Base-by-base conservation (phyloP, 805 yeast genomes). In the Ogataea pilisensis region DNA sequence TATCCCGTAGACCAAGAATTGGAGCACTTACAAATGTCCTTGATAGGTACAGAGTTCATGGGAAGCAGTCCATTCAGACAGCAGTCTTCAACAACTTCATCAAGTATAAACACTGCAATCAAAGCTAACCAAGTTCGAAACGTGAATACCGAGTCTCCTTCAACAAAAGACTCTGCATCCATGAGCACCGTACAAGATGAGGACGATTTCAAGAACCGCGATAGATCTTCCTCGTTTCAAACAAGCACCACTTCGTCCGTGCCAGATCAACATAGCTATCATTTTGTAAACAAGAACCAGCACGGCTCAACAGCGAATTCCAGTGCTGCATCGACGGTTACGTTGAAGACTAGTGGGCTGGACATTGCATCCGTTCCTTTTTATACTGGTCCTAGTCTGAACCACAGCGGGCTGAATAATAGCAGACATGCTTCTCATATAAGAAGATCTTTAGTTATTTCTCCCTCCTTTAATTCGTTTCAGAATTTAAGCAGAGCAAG, bases 191-290 rank as follows among this genome's bases (percentile, higher is more conserved):
- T 53, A 3, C 60, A 60, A 22, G 66, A 63, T 45, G 69, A 64
- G 28, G 61, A 54, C 18, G 68, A 64, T 40, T 59, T 59, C 45
- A 55, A 48, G 36, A 42, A 48, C 31, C 37, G 56, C 11, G 65
- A 61, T 35, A 50, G 62, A 19, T 62, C 67, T 0, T 62, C 68
- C 9, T 64, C 69, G 17, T 59, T 64, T 35, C 68, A 64, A 45
- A 65, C 69, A 3, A 61, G 66, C 40, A 57, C 66, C 2, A 47
- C 55, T 4, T 58, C 66, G 1, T 57, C 65, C 7, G 35, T 50
- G 5, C 41, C 33, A 16, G 49, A 34, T 18, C 33, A 26, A 19
- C 19, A 42, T 27, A 3, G 9, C 32, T n/a, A n/a, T n/a, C n/a
- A n/a, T n/a, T n/a, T n/a, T n/a, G n/a, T 3, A 37, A 26, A 13